A percentile compares a stretch with the other conserved stretches of the same genome.
Conservation (phyloP, 192 early-diverging fungal species). For the Geosiphon pyriformis region DNA sequence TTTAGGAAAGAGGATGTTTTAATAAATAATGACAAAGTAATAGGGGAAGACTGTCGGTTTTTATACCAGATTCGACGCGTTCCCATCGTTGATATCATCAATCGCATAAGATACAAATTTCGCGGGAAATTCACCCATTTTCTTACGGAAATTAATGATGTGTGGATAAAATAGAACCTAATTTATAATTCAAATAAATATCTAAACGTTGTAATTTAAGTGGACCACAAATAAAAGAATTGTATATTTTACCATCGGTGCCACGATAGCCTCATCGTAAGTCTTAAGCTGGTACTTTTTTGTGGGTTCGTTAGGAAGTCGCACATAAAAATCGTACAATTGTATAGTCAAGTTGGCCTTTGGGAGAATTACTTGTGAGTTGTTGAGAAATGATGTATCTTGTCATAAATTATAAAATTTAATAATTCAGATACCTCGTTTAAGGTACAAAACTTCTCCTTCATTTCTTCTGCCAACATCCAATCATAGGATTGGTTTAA, state of each 20-base stretch:
- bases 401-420: neutral
- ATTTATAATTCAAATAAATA: neutral
- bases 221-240: neutral
- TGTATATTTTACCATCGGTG: conserved; percentile 58
- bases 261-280: conserved; percentile 78
- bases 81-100: conserved; percentile 33
- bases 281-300: conserved; percentile 76
- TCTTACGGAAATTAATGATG: conserved; percentile 31
- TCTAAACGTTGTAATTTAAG: too few species aligned
- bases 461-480: conserved; percentile 71
- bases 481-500: conserved; percentile 64
- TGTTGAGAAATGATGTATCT: neutral
- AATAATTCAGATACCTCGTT: conserved; percentile 52
- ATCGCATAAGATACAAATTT: conserved; percentile 19
- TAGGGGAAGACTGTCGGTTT: neutral
- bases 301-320: conserved; percentile 65
- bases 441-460: conserved; percentile 79
- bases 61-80: conserved; percentile 3
- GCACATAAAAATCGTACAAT: conserved; percentile 75
- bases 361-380: conserved; percentile 9
- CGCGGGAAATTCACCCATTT: conserved; percentile 3
- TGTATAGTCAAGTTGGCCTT: conserved; percentile 76
- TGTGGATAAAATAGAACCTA: conserved; percentile 42
- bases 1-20: too few species aligned
- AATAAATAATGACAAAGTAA: too few species aligned